phyloP scores from a whole-genome alignment of 257 asterid genomes.

The Nicotiana benthamiana region DNA sequence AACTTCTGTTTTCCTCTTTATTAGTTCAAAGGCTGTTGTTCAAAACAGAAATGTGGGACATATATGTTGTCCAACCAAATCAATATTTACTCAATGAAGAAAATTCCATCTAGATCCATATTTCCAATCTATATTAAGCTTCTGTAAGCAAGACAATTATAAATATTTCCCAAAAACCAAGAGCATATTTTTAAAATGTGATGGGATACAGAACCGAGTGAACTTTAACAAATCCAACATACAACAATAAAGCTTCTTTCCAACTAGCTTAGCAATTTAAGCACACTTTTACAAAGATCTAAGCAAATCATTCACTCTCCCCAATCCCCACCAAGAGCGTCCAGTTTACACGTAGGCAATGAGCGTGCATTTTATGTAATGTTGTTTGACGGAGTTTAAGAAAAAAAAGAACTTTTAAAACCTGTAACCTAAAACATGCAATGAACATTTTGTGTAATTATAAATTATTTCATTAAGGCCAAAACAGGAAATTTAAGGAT shows the following conservation, averaged over 20 bases:
- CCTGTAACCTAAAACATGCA: no score
- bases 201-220: background rate
- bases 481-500: no score
- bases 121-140: background rate
- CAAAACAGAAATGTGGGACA: background rate
- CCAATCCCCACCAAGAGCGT: no score
- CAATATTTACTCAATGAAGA: background rate
- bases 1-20: background rate
- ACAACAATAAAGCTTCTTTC: background rate
- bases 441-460: no score
- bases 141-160: background rate
- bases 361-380: no score
- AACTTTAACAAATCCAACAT: background rate
- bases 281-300: no score
- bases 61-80: background rate
- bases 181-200: background rate
- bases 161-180: background rate
- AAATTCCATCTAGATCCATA: background rate
- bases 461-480: no score
- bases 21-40: background rate
- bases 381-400: no score
- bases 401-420: no score
- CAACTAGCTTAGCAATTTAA: background rate
- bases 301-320: no score
- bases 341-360: no score